Evolutionary conservation across 1,139 yeast genomes (phyloP), one percentile per base, ranked within the genome.

Genomic region (Zygosaccharomyces pseudobailii): DNA sequence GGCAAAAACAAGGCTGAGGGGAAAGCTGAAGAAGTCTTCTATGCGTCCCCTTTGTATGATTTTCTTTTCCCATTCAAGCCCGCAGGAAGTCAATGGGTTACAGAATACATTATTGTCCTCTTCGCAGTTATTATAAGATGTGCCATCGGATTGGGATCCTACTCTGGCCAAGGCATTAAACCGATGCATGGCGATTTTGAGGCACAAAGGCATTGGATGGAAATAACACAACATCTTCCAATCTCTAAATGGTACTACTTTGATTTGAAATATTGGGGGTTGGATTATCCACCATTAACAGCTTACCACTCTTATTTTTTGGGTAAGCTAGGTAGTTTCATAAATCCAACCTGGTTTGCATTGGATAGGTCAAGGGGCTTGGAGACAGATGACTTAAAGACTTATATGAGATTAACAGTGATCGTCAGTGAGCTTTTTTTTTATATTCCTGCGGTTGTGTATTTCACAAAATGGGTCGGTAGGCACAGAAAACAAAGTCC

Each of bases 201-300:
- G 67, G 97, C 98, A 0, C 98, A 94, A 66, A 76, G 98, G 55
- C 98, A 92, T 65, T 92, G 98, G 98, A 78, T 92, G 80, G 98
- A 94, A 65, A 72, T 92, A 49, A 90, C 98, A 0, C 80, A 75
- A 37, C 79, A 82, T 55, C 65, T 90, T 45, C 95, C 96, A 0
- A 68, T 87, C 2, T 67, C 71, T 1, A 61, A 84, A 53, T 94
- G 98, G 98, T 92, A 92, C 64, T 86, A 77, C 69, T 88, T 82
- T 65, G 97, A 92, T 63, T 72, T 88, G 42, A 81, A 82, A 56
- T 89, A 92, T 71, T 92, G 98, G 98, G 97, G 97, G 0, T 73
- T 94, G 40, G 98, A 94, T 66, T 94, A 92, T 65, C 99, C 99
- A 1, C 98, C 98, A 5, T 71, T 94, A 54, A 92, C 98, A 0